Evolutionary conservation across 2,329 filamentous ascomycete species (phyloP).

Genomic region (Thelonectria olida): DNA sequence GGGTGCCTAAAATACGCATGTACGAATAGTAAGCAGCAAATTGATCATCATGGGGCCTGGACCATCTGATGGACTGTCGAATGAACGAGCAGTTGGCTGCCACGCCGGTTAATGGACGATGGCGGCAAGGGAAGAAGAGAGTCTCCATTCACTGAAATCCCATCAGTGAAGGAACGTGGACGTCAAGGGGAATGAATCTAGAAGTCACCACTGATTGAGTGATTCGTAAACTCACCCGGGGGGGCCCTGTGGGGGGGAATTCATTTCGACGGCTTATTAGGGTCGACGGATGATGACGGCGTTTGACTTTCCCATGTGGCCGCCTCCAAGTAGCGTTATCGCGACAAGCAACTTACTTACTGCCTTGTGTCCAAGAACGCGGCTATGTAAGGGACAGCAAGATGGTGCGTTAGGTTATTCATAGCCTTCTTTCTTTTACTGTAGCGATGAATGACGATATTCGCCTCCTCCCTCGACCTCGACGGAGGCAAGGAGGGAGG

Average conservation of each 20-base stretch:
- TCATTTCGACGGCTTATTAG: neutral
- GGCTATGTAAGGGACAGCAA: neutral
- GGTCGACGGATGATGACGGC: neutral
- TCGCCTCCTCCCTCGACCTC: neutral
- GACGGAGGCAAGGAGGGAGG: conserved; percentile 23
- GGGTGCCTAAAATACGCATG: too few species aligned
- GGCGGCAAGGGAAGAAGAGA: neutral
- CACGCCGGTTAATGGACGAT: conserved; percentile 13
- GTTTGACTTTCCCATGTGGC: neutral
- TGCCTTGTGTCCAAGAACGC: too few species aligned
- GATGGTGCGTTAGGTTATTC: neutral
- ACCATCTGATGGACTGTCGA: conserved; percentile 8
- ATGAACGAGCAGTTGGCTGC: conserved; percentile 9
- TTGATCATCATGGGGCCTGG: neutral
- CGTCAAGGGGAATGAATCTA: neutral
- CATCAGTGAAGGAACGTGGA: too few species aligned
- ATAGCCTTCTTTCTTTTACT: neutral
- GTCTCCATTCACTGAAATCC: neutral
- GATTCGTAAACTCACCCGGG: neutral
- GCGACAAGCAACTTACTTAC: neutral
- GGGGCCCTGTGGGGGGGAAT: neutral
- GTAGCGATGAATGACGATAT: neutral
- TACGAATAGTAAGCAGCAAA: too few species aligned
- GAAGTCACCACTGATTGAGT: too few species aligned
- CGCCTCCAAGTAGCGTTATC: neutral